Evolutionary conservation across 495 filamentous ascomycete species (phyloP), one percentile per base, ranked within the genome.

Genomic region (Bathelium albidoporum): DNA sequence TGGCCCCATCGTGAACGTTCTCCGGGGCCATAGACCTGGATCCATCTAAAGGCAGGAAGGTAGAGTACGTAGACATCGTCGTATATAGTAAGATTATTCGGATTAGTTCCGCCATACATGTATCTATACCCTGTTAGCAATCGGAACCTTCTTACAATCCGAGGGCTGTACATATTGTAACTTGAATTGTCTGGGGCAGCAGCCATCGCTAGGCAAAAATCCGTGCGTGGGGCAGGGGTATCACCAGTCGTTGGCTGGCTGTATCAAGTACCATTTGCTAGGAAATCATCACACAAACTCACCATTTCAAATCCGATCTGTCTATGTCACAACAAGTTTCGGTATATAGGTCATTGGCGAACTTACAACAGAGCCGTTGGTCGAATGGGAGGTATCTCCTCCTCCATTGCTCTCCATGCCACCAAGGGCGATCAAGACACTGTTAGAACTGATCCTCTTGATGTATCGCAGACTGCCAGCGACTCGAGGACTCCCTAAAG

Each of bases 31-130:
- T 80, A 78, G 14, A 85, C 78, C 66, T 83, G 81, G 39, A 82
- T 82, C 89, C 89, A 93, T n/a, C 75, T 83, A 72, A 93, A 92
- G 0, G 87, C 84, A 0, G 89, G 89, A 18, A 92, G 70, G 0
- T 88, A 89, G 29, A 93, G 70, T 14, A 91, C 81, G 72, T 87
- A 91, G 16, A 91, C 84, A 59, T 89, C 85, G 65, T 89, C 87
- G 12, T 73, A 82, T 43, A 77, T 80, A 12, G 66, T 64, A 12
- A 69, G 32, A 1, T 66, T 59, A 0, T 66, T 32, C 12, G 66
- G 69, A 58, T 77, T 52, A 18, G 83, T 55, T 0, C 83, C 85
- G 58, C 84, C 72, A 63, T 83, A 87, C 2, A 71, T 22, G 18
- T 67, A 65, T 24, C 58, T 65, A 49, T 49, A 49, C 43, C 20